These are phyloP conservation scores for Penicillium maclennaniae DNA, from an alignment of 495 filamentous ascomycete species.

Conservation along the genomic window DNA sequence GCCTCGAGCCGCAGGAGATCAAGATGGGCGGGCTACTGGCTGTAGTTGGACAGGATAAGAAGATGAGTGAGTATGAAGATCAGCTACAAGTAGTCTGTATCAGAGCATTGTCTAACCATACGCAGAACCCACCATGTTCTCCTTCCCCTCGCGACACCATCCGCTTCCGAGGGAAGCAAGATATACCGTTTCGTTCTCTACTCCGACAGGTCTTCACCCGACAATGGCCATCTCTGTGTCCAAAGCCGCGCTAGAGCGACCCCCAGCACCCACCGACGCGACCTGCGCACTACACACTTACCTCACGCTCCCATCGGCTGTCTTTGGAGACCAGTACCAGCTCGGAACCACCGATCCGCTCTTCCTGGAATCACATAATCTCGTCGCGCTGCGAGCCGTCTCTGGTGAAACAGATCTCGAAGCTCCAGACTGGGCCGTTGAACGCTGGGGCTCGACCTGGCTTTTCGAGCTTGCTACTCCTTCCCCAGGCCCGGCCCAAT, in stretches of 20 bases:
- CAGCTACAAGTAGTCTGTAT: no score
- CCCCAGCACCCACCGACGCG: slow-evolving; percentile 32
- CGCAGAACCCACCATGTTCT: slow-evolving; percentile 71
- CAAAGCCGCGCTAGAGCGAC: slow-evolving; percentile 25
- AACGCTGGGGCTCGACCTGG: slow-evolving; percentile 74
- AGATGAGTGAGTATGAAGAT: slow-evolving; percentile 52
- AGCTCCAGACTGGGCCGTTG: slow-evolving; percentile 76
- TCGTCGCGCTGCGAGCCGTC: slow-evolving; percentile 62
- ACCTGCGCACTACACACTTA: slow-evolving; percentile 76
- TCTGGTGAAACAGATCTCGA: slow-evolving; percentile 88
- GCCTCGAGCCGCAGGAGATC: slow-evolving; percentile 64
- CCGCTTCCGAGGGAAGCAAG: slow-evolving; percentile 39
- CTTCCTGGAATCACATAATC: slow-evolving; percentile 70
- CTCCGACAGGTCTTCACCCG: slow-evolving; percentile 85
- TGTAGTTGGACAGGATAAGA: slow-evolving; percentile 70
- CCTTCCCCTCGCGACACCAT: slow-evolving; percentile 87
- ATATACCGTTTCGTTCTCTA: slow-evolving; percentile 52
- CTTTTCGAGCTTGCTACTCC: slow-evolving; percentile 69
- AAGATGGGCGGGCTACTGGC: slow-evolving; percentile 75
- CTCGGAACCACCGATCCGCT: slow-evolving; percentile 61
- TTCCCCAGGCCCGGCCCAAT: slow-evolving; percentile 5
- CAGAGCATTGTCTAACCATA: slow-evolving; percentile 1
- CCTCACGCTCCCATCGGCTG: slow-evolving; percentile 74
- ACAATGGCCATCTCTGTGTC: slow-evolving; percentile 60
- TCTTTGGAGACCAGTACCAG: slow-evolving; percentile 89